Evolutionary conservation across 805 yeast species (phyloP).

Genomic region (Tetrapisispora iriomotensis): DNA sequence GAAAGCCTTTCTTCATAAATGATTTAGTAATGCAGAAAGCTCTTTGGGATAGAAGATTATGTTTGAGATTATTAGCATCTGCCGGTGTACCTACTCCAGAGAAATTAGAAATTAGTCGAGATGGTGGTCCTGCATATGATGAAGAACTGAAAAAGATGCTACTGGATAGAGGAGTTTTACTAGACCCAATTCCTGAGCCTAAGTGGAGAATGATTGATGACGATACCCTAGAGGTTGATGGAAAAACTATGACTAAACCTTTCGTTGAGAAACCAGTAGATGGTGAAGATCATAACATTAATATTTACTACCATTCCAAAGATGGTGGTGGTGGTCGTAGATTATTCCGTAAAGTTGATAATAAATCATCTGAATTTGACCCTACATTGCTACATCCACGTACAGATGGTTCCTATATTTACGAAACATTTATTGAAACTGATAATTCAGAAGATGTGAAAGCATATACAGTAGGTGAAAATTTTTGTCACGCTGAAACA

Average conservation of each 20-base stretch:
- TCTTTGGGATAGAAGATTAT: conserved; percentile 94
- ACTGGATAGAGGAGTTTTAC: conserved; percentile 47
- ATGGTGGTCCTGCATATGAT: conserved; percentile 89
- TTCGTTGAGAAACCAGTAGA: conserved; percentile 98
- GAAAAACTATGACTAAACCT: conserved; percentile 67
- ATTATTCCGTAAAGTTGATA: conserved; percentile 90
- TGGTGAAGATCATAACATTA: conserved; percentile 96
- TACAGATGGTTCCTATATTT: conserved; percentile 82
- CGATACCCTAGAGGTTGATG: conserved; percentile 71
- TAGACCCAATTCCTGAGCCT: conserved; percentile 47
- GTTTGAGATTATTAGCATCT: conserved; percentile 65
- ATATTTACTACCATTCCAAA: conserved; percentile 76
- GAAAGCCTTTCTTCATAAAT: conserved; percentile 84
- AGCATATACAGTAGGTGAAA: conserved; percentile 91
- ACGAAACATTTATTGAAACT: conserved; percentile 94
- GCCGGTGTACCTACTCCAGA: conserved; percentile 85
- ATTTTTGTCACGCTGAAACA: conserved; percentile 94
- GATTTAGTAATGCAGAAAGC: conserved; percentile 87
- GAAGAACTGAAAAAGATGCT: conserved; percentile 54
- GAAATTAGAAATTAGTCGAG: conserved; percentile 82
- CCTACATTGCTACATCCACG: conserved; percentile 66
- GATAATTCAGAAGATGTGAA: conserved; percentile 97
- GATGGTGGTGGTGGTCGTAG: conserved; percentile 98
- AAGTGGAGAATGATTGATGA: conserved; percentile 81
- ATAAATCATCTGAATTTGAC: conserved; percentile 93